Evolutionary conservation across 805 yeast species (phyloP).

Genomic region (Sugiyamaella smithiae): DNA sequence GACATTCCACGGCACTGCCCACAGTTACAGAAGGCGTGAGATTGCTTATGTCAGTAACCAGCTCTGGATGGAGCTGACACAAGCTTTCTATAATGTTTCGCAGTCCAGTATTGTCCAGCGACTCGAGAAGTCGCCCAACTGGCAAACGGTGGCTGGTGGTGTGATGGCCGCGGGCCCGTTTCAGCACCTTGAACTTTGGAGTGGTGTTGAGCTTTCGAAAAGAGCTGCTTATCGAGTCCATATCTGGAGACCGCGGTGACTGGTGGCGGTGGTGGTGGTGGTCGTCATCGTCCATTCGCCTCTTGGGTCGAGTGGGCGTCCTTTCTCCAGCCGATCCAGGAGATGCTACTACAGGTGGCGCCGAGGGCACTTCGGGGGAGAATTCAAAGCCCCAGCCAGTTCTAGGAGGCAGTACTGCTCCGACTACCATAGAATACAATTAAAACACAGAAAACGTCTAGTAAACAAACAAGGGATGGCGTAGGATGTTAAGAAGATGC

Average conservation of each 20-base stretch:
- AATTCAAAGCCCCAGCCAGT: constrained; percentile 28
- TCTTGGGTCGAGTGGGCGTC: background rate
- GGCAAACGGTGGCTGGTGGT: constrained; percentile 53
- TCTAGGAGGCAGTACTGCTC: constrained; percentile 27
- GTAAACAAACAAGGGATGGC: too few species aligned
- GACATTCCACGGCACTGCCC: constrained; percentile 47
- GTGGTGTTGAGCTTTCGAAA: constrained; percentile 4
- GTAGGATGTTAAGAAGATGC: too few species aligned
- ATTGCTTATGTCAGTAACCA: constrained; percentile 47
- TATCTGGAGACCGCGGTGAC: constrained; percentile 3
- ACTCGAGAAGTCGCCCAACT: constrained; percentile 61
- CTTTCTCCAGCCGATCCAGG: background rate
- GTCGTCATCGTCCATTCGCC: constrained; percentile 2
- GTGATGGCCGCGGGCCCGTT: constrained; percentile 29
- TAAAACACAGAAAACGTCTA: too few species aligned
- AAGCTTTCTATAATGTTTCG: constrained; percentile 51
- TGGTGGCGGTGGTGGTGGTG: constrained; percentile 16
- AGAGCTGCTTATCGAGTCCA: constrained; percentile 9
- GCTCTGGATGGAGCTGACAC: constrained; percentile 60
- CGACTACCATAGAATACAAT: constrained; percentile 20
- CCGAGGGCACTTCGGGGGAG: constrained; percentile 4
- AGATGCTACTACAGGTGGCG: background rate
- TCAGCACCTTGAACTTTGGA: constrained; percentile 6
- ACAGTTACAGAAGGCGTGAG: constrained; percentile 60
- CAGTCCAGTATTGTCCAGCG: constrained; percentile 56